phyloP scores from a whole-genome alignment of 345 rosid genomes.

The Corchorus olitorius region DNA sequence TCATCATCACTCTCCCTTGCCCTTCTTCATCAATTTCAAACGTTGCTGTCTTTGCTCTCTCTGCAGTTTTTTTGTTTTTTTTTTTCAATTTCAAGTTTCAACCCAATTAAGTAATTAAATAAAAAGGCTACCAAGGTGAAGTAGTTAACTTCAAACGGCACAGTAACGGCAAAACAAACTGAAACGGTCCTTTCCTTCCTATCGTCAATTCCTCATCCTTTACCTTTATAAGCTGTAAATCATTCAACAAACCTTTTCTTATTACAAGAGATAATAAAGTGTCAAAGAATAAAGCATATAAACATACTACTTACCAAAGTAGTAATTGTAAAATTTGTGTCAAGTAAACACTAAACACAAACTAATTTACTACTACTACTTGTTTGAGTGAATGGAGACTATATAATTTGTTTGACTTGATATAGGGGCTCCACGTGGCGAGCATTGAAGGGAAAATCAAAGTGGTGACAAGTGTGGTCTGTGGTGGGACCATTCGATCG shows the following conservation, averaged over 20 bases:
- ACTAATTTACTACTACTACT: too few species aligned
- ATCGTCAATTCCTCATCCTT: not conserved
- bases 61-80: not conserved
- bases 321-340: not conserved
- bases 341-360: too few species aligned
- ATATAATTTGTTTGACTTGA: constrained; percentile 4
- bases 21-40: not conserved
- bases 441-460: not conserved
- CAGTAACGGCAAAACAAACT: constrained; percentile 10
- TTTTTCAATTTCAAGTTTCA: too few species aligned
- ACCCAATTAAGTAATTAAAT: too few species aligned
- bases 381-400: not conserved
- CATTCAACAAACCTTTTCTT: not conserved
- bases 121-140: too few species aligned
- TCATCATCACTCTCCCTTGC: constrained; percentile 4
- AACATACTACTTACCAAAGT: not conserved
- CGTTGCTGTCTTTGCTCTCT: constrained; percentile 22
- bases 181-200: not conserved
- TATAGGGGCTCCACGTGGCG: constrained; percentile 8
- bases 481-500: constrained; percentile 9
- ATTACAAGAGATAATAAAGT: not conserved
- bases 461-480: not conserved
- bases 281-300: not conserved
- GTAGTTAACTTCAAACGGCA: not conserved
- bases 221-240: not conserved